Conservation (phyloP, 345 rosid species). For the Boechera divaricarpa region DNA sequence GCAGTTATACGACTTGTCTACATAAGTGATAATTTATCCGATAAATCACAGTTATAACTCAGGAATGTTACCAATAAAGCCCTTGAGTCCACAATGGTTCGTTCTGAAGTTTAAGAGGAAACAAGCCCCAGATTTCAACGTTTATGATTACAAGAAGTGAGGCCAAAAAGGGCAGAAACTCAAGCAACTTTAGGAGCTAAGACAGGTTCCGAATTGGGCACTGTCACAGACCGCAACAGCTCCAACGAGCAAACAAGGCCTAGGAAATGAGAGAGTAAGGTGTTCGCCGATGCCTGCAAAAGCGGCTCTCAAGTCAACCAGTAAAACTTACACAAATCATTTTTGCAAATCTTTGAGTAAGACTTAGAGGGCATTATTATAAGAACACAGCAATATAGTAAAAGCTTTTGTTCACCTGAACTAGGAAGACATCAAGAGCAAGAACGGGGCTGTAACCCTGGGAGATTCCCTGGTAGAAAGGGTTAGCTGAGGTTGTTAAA, state of each 20-base stretch:
- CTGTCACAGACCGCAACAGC: slow-evolving; percentile 86
- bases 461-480: slow-evolving; percentile 81
- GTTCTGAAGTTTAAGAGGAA: slow-evolving; percentile 5
- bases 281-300: slow-evolving; percentile 94
- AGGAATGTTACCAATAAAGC: background rate
- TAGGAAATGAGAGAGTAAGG: slow-evolving; percentile 92
- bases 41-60: slow-evolving; percentile 22
- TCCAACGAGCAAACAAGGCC: slow-evolving; percentile 91
- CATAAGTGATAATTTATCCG: background rate
- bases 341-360: background rate
- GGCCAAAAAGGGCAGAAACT: slow-evolving; percentile 28
- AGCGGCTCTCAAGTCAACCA: slow-evolving; percentile 15
- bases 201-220: slow-evolving; percentile 63
- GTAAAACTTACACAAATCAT: background rate
- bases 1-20: background rate
- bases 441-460: slow-evolving; percentile 87
- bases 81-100: slow-evolving; percentile 12
- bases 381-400: background rate
- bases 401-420: slow-evolving; percentile 62
- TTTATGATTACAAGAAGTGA: slow-evolving; percentile 36
- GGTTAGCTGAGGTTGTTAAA: slow-evolving; percentile 86
- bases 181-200: slow-evolving; percentile 63
- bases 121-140: background rate
- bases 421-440: slow-evolving; percentile 93
- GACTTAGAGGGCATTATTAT: background rate